phyloP scores from a whole-genome alignment of 352 stramenopile genomes.

The Peronospora destructor region DNA sequence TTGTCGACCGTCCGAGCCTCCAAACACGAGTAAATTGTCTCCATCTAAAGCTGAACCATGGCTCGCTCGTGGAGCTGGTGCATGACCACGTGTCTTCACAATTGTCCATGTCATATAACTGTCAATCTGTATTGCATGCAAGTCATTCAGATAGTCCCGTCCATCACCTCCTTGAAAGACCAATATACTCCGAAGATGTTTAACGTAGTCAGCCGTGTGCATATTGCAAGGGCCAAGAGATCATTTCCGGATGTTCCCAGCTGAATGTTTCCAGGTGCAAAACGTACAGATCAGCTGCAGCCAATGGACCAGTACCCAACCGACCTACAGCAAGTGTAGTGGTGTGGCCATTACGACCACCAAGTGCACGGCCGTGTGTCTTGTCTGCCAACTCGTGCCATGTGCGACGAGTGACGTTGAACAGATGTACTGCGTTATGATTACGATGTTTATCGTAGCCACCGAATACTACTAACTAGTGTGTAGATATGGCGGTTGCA shows the following conservation, averaged over 20 bases:
- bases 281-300: too few species aligned
- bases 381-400: constrained; percentile 49
- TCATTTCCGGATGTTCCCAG: too few species aligned
- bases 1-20: constrained; percentile 90
- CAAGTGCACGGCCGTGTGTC: constrained; percentile 48
- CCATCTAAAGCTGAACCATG: constrained; percentile 90
- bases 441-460: constrained; percentile 93
- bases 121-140: constrained; percentile 93
- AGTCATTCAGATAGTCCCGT: constrained; percentile 93
- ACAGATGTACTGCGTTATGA: constrained; percentile 88
- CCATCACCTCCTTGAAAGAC: too few species aligned
- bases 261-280: too few species aligned
- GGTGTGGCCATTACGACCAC: constrained; percentile 92
- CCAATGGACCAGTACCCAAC: too few species aligned
- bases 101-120: constrained; percentile 82
- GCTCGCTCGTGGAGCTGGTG: constrained; percentile 88
- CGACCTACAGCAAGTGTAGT: too few species aligned
- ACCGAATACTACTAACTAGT: constrained; percentile 84
- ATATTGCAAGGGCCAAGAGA: too few species aligned
- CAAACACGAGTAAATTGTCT: constrained; percentile 87
- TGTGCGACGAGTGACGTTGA: constrained; percentile 75
- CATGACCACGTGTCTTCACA: constrained; percentile 64
- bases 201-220: too few species aligned
- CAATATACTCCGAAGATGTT: too few species aligned
- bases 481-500: constrained; percentile 51